Conservation (phyloP, 768 basidiomycete genomes). For the Cystofilobasidium macerans region DNA sequence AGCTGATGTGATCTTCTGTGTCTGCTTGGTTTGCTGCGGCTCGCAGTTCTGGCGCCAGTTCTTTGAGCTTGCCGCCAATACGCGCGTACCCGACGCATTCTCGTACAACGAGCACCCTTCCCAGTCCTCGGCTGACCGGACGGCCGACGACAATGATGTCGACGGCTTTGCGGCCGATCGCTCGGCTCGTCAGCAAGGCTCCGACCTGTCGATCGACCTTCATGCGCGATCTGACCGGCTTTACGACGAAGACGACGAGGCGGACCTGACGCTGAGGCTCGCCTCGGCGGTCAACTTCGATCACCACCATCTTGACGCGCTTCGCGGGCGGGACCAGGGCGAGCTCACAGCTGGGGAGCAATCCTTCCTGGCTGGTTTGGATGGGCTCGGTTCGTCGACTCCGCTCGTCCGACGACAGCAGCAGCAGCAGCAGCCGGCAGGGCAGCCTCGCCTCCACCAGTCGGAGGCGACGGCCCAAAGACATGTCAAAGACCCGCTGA, state of each 20-base stretch:
- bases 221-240: not conserved
- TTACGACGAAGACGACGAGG: not conserved
- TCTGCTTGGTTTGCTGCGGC: not conserved
- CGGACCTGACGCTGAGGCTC: not conserved
- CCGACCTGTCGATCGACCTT: no score
- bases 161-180: not conserved
- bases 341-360: slow-evolving; percentile 5
- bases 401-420: not conserved
- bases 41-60: slow-evolving; percentile 89
- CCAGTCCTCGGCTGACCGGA: not conserved
- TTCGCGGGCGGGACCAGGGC: not conserved
- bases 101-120: slow-evolving; percentile 39
- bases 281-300: no score
- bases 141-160: not conserved
- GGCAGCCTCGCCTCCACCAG: no score
- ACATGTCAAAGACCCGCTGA: no score
- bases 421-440: not conserved
- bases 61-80: slow-evolving; percentile 85
- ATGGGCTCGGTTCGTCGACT: slow-evolving; percentile 9
- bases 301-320: no score
- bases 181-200: no score
- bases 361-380: slow-evolving; percentile 20
- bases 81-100: slow-evolving; percentile 63
- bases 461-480: not conserved
- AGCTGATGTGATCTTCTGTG: not conserved